phyloP scores from a whole-genome alignment of 225 moss, liverwort and hornwort genomes.

The Physcomitrium patens region DNA sequence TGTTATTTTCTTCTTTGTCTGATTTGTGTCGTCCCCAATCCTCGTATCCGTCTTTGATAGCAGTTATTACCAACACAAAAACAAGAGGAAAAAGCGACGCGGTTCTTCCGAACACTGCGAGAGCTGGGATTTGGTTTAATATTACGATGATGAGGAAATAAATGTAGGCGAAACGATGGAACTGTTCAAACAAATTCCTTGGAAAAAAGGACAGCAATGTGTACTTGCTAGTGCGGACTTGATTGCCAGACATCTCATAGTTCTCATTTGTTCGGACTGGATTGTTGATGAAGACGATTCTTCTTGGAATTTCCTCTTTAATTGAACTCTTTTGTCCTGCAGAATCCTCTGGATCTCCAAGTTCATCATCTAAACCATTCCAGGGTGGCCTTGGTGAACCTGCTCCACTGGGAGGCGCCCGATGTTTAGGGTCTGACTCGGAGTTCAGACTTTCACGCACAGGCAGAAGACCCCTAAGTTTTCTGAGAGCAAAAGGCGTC shows the following conservation, averaged over 20 bases:
- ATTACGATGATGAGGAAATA: constrained; percentile 86
- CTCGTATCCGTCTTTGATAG: constrained; percentile 90
- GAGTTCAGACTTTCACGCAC: no score
- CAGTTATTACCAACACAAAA: constrained; percentile 79
- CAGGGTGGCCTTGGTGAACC: constrained; percentile 26
- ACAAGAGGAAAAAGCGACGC: constrained; percentile 92
- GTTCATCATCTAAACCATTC: constrained; percentile 25
- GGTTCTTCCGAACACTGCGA: constrained; percentile 82
- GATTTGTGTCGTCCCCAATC: constrained; percentile 79
- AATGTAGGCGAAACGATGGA: constrained; percentile 83
- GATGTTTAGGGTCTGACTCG: no score
- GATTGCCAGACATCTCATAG: constrained; percentile 60
- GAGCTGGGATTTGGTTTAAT: constrained; percentile 86
- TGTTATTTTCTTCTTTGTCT: constrained; percentile 80
- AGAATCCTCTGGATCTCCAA: constrained; percentile 13
- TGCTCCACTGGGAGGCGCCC: no score
- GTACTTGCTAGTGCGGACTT: constrained; percentile 86
- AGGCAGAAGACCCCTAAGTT: no score
- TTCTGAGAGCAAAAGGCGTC: no score
- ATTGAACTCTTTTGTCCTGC: neutral
- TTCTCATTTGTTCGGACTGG: constrained; percentile 52
- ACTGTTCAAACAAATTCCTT: constrained; percentile 87
- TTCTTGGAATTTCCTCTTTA: constrained; percentile 28
- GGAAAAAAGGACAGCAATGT: constrained; percentile 75
- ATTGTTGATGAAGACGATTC: constrained; percentile 76